Percentiles rank a stretch among this genome's conserved stretches.
Conservation (phyloP, 768 basidiomycete species). For the Suillus subaureus region DNA sequence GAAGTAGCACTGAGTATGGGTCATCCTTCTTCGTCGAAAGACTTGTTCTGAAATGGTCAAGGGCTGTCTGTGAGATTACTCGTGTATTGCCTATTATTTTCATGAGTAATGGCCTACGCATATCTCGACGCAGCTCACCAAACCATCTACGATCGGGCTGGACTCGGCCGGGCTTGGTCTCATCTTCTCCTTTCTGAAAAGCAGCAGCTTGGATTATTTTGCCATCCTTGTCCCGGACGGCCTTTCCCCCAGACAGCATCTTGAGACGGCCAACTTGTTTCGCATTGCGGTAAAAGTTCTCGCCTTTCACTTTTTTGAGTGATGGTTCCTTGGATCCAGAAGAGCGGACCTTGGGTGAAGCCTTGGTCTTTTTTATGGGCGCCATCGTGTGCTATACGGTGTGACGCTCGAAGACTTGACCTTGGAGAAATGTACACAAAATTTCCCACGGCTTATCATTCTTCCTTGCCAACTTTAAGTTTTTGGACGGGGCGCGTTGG, state of each 20-base stretch:
- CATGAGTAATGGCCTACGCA: not conserved
- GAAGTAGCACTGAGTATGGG: conserved; percentile 93
- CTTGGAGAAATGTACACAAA: conserved; percentile 14
- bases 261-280: conserved; percentile 84
- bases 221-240: conserved; percentile 87
- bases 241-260: conserved; percentile 91
- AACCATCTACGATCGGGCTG: conserved; percentile 98
- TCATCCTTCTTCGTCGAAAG: conserved; percentile 84
- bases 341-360: conserved; percentile 39
- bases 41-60: conserved; percentile 95
- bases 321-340: conserved; percentile 53
- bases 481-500: conserved; percentile 2
- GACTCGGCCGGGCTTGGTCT: conserved; percentile 86
- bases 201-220: conserved; percentile 93
- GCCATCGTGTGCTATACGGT: conserved; percentile 23
- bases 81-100: conserved; percentile 83
- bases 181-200: conserved; percentile 94
- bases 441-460: conserved; percentile 42
- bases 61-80: conserved; percentile 93
- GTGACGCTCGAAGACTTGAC: conserved; percentile 11
- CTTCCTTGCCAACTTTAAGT: conserved; percentile 3
- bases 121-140: conserved; percentile 47
- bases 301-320: conserved; percentile 80
- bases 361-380: conserved; percentile 31
- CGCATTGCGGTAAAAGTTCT: conserved; percentile 98